Conservation (phyloP, 768 basidiomycete genomes). For the Psilocybe subaeruginosa region DNA sequence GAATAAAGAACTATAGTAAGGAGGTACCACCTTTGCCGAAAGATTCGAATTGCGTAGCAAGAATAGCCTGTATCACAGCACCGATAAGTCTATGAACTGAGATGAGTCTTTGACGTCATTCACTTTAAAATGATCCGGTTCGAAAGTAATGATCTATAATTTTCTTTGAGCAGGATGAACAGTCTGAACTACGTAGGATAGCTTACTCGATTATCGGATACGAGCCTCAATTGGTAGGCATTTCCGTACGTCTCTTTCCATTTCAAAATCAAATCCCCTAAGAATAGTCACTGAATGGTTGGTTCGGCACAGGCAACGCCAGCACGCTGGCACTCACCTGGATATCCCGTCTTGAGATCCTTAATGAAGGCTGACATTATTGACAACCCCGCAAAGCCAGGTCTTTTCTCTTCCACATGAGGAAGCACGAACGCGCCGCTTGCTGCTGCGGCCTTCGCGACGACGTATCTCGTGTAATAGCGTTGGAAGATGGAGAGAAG, state of each 20-base stretch:
- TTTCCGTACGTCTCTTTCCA: slow-evolving; percentile 36
- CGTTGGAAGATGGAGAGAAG: slow-evolving; percentile 15
- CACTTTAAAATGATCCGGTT: slow-evolving; percentile 53
- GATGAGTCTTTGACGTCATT: background rate
- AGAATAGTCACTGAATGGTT: background rate
- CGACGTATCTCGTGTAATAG: slow-evolving; percentile 15
- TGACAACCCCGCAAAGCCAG: slow-evolving; percentile 14
- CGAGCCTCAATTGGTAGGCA: slow-evolving; percentile 33
- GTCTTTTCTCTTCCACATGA: slow-evolving; percentile 16
- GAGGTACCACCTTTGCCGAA: slow-evolving; percentile 42
- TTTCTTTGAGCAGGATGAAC: slow-evolving; percentile 12
- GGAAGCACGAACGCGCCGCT: slow-evolving; percentile 13
- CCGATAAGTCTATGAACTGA: slow-evolving; percentile 11
- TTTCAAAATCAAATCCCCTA: slow-evolving; percentile 25
- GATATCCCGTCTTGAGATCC: slow-evolving; percentile 25
- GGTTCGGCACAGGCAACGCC: background rate
- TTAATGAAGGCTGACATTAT: slow-evolving; percentile 9
- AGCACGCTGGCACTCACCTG: slow-evolving; percentile 38
- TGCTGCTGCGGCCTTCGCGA: slow-evolving; percentile 10
- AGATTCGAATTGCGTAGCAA: slow-evolving; percentile 48
- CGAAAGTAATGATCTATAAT: slow-evolving; percentile 38
- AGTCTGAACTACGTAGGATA: slow-evolving; percentile 12
- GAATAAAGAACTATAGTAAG: background rate
- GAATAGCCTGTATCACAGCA: slow-evolving; percentile 12
- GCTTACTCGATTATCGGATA: slow-evolving; percentile 39